Base-by-base conservation (phyloP, 768 basidiomycete genomes). In the Tulasnella sp. region DNA sequence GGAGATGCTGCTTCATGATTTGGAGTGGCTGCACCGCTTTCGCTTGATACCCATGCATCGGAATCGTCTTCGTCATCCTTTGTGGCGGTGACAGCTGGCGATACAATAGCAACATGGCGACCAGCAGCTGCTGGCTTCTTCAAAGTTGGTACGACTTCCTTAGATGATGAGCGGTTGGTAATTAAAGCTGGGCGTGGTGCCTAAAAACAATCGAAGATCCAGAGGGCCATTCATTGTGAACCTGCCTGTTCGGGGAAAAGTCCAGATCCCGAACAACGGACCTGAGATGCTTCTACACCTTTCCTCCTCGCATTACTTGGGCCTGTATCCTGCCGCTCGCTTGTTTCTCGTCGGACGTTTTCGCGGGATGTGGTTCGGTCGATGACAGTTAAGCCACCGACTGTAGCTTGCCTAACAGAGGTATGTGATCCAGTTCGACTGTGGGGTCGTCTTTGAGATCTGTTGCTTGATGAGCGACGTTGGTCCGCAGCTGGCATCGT, bases 11-110 rank as follows among this genome's bases (percentile, higher is more conserved):
- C 34, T 52, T 68, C 58, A 31, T 37, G 31, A 64, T 70, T 76
- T 86, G 91, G 92, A 1, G 91, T 93, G 0, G 84, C 91, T 0
- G 88, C 90, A 8, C 91, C 91, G 80, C 91, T 92, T 82, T 91
- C 91, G 81, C 89, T 91, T 36, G 91, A 93, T 0, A 91, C 86
- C 91, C 91, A 93, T 76, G 89, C 92, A 75, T 91, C 91, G 14
- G 91, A 91, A 38, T 76, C 81, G 79, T 89, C 89, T 4, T 68
- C 73, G 31, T 70, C 40, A 12, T 70, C 68, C 58, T 25, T 64
- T 29, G n/a, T 64, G 19, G 58, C 31, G 25, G 31, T 64, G 17
- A 37, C 36, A 37, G 68, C 25, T n/a, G 68, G 68, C n/a, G 68
- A 42, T 12, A 42, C 68, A 15, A 70, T 37, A 2, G 36, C 22